Evolutionary conservation across 495 filamentous ascomycete genomes (phyloP), one percentile per base, ranked within the genome.

Genomic region (Venustampulla echinocandica): DNA sequence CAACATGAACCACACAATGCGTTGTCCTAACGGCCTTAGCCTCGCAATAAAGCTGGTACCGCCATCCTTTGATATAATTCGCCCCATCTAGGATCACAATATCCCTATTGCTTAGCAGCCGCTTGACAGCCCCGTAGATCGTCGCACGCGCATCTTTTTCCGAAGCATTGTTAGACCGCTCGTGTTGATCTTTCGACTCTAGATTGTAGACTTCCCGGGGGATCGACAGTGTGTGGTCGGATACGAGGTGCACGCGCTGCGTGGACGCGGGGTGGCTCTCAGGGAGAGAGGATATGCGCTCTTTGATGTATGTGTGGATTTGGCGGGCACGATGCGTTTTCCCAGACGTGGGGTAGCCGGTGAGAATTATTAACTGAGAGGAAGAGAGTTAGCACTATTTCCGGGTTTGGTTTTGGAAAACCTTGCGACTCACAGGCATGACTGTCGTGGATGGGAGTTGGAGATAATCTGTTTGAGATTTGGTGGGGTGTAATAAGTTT

Each of bases 11-110:
- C 49, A 95, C 84, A 55, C 85, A 93, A 61, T 75, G 85, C 5
- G 84, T 78, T 7, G 90, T 95, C 48, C 81, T 67, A 22, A 85
- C 65, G 19, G 90, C 87, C 62, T 96, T 97, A 2, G 89, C 80
- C 65, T 96, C 92, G 62, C 92, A 96, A 69, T 81, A 90, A 1
- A 98, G 73, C 69, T 98, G 92, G 63, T 98, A 98, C 33, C 92
- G 74, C 72, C 85, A 96, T 18, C 92, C 92, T 64, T 98, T 98
- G 67, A 98, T 98, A 66, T 97, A 97, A 60, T 97, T 96, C 60
- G 90, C 75, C 5, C 84, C 84, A 64, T 95, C 89, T 5, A 89
- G 75, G 36, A 98, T 79, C 47, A 97, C 88, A 48, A 98, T 81
- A 54, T 84, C 86, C 54, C 88, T 81, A 21, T 76, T 75, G 15